phyloP scores from a whole-genome alignment of 192 early-diverging fungal genomes.

The Umbelopsis ramanniana region DNA sequence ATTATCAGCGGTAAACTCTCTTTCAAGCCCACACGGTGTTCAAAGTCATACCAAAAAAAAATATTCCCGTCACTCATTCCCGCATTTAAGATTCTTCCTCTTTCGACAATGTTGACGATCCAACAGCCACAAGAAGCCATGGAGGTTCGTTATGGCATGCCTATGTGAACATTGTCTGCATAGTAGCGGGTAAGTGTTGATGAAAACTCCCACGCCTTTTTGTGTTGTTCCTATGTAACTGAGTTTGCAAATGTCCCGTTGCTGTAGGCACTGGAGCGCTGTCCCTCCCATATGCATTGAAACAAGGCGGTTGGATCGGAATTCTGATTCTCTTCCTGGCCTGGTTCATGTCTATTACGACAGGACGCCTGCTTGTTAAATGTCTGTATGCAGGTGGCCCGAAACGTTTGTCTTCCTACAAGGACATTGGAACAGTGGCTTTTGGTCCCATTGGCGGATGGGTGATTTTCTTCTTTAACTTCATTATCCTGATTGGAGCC shows the following conservation, averaged over 20 bases:
- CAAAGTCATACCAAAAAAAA: background rate
- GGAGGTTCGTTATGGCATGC: background rate
- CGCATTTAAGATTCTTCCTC: background rate
- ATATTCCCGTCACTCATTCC: background rate
- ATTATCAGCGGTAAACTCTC: background rate
- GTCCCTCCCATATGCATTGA: constrained; percentile 30
- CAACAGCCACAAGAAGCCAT: background rate
- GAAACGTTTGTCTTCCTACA: constrained; percentile 57
- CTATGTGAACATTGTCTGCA: constrained; percentile 17
- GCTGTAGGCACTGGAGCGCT: background rate
- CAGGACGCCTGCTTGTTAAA: constrained; percentile 26
- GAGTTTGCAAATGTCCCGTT: background rate
- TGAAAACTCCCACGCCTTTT: background rate
- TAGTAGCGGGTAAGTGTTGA: background rate
- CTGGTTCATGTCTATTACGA: constrained; percentile 36
- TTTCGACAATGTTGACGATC: constrained; percentile 9
- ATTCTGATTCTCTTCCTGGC: constrained; percentile 29
- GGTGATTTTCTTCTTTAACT: constrained; percentile 64
- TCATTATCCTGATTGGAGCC: constrained; percentile 67
- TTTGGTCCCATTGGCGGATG: constrained; percentile 67
- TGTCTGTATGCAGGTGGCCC: constrained; percentile 40
- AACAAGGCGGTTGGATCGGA: constrained; percentile 45
- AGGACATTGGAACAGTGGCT: constrained; percentile 68
- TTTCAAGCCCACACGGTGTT: background rate
- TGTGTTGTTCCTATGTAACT: background rate